Evolutionary conservation across 1,139 yeast species (phyloP), one percentile per base, ranked within the genome.

Genomic region (Geotrichum candidum): DNA sequence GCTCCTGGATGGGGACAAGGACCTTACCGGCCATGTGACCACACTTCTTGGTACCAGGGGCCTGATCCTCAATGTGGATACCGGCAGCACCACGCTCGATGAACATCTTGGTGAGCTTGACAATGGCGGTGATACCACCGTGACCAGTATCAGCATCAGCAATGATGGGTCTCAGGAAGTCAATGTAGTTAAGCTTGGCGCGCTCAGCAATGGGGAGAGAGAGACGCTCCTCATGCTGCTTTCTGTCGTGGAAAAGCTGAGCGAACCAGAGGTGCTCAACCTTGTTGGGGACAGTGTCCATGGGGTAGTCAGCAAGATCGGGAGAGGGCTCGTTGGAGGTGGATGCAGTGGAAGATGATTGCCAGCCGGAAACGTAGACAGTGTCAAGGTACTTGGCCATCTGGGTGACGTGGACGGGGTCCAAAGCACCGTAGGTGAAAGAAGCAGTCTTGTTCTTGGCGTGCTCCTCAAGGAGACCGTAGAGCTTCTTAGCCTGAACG

Each of bases 101-200:
- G 75, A 92, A 94, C 86, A 94, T 81, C 81, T 94, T 94, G 74
- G 97, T 91, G 76, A 92, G 85, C 80, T 92, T 92, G 80, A 90
- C 88, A 69, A 91, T 90, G 65, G 98, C 98, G 65, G 97, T 91
- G 71, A 92, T 82, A 75, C 98, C 98, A 77, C 99, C 99, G 77
- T 94, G 98, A 69, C 99, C 99, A 66, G 98, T 94, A 77, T 92
- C 99, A 68, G 95, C 99, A 75, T 92, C 99, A 61, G 98, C 98
- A 71, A 92, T 84, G 71, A 92, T 90, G 62, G 99, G 99, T 73
- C 97, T 84, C 76, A 92, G 79, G 78, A 89, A 92, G 80, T 92
- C 98, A 64, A 80, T 87, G 69, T 78, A 73, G 64, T 77, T 77
- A 54, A 78, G 72, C 72, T 84, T 82, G 38, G 86, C 84, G 70